Base-by-base conservation (phyloP, 2,329 filamentous ascomycete genomes). In the Microdochium bolleyi region DNA sequence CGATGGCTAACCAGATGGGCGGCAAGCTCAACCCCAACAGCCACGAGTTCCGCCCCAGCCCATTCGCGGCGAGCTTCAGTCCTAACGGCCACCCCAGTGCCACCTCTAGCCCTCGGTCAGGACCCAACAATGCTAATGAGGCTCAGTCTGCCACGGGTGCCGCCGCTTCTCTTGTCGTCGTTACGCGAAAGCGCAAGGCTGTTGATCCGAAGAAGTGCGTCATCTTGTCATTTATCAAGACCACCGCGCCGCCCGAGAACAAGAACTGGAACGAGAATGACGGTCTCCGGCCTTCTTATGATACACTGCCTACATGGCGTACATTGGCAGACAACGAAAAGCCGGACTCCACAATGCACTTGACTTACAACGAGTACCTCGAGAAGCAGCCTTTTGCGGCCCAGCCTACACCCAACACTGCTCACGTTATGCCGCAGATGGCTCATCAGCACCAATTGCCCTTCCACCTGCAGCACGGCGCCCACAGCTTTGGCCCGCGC, bases 291-390 rank as follows among this genome's bases (percentile, higher is more conserved):
- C 87, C 87, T 25, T 85, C 92, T 3, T 96, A 87, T 68, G 86
- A 90, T 61, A 97, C 94, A 1, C 75, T 78, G 11, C 91, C 91
- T 1, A 92, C 87, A 0, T 99, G 94, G 92, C 84, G 87, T 55
- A 82, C 84, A 55, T 71, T 84, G 24, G 73, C 82, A 49, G 83
- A 85, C 21, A 87, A 89, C 46, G 88, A 95, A 58, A 89, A 88
- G 61, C 64, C 73, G 0, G 79, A 84, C 34, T 83, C 82, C 1
- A 82, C 79, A 1, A 85, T 84, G 76, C 75, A 72, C 56, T 62
- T 83, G 62, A 88, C 83, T 0, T 95, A 92, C 67, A 80, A 83
- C 50, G 83, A 92, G 61, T 83, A 89, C 63, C 94, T 96, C 68
- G 89, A 95, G 60, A 78, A 82, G 49, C 71, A 83, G 60, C 74